Percentiles rank a stretch among this genome's conserved stretches.
phyloP scores from a whole-genome alignment of 495 filamentous ascomycete genomes.

The Pseudomonodictys pantanalensis region DNA sequence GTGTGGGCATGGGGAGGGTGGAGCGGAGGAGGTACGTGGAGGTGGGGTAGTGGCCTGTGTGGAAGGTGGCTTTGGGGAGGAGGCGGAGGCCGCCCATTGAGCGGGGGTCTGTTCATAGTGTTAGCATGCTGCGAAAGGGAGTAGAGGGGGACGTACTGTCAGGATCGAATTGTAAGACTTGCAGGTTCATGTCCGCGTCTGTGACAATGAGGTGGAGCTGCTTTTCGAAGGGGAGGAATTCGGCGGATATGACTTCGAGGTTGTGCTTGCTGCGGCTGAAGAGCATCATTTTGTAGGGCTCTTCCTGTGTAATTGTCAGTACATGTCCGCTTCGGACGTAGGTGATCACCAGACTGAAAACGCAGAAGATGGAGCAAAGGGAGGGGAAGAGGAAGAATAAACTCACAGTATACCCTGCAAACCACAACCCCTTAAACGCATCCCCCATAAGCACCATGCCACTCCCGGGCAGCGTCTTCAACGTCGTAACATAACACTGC shows the following conservation, averaged over 20 bases:
- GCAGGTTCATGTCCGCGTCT: conserved; percentile 81
- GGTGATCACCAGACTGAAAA: background rate
- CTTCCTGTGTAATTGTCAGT: conserved; percentile 52
- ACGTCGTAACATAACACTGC: conserved; percentile 81
- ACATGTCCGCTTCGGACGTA: background rate
- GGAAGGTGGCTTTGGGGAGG: conserved; percentile 81
- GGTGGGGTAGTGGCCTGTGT: conserved; percentile 73
- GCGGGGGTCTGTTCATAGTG: conserved; percentile 68
- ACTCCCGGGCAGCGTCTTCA: conserved; percentile 76
- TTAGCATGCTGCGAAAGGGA: conserved; percentile 13
- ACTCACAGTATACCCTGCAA: conserved; percentile 80
- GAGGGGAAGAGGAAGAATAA: background rate
- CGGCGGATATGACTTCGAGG: conserved; percentile 75
- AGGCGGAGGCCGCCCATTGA: conserved; percentile 84
- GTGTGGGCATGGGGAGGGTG: conserved; percentile 44
- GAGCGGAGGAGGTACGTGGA: conserved; percentile 73
- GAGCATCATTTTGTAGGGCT: conserved; percentile 92
- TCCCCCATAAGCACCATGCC: conserved; percentile 83
- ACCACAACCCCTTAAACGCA: conserved; percentile 90
- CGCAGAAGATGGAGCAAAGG: background rate
- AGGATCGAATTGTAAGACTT: conserved; percentile 89
- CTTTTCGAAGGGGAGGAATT: conserved; percentile 84
- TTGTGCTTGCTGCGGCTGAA: conserved; percentile 78
- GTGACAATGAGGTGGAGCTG: conserved; percentile 78
- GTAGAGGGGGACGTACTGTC: conserved; percentile 56